A percentile compares a stretch with the other conserved stretches of the same genome.
These are phyloP conservation scores for Salix dunnii DNA, from an alignment of 345 rosid genomes.

Conservation along the genomic window DNA sequence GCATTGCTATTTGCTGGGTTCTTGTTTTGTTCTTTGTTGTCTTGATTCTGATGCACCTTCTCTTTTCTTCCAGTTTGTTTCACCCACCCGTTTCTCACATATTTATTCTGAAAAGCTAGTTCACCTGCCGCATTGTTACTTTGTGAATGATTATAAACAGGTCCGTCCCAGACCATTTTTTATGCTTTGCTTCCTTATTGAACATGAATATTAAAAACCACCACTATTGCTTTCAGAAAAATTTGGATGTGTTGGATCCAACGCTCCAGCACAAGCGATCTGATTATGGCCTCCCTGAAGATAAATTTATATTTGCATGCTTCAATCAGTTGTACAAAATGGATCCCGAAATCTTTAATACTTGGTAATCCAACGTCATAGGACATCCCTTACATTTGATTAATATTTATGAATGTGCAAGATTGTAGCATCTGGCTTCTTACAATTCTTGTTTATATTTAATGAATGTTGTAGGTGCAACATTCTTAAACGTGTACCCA, in stretches of 20 bases:
- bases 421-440: neutral
- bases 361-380: constrained; percentile 51
- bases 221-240: constrained; percentile 57
- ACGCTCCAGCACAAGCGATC: constrained; percentile 70
- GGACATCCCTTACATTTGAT: neutral
- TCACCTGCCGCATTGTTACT: constrained; percentile 96
- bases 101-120: constrained; percentile 96
- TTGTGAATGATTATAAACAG: constrained; percentile 98
- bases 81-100: constrained; percentile 66
- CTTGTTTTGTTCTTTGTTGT: neutral
- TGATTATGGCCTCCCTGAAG: constrained; percentile 92
- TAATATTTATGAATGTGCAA: neutral
- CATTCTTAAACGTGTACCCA: constrained; percentile 92
- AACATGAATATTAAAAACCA: neutral
- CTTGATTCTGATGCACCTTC: constrained; percentile 4
- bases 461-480: constrained; percentile 61
- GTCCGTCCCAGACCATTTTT: constrained; percentile 26
- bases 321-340: constrained; percentile 98
- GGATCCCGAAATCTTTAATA: constrained; percentile 94
- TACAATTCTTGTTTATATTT: neutral
- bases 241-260: constrained; percentile 81
- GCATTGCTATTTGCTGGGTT: neutral
- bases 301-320: constrained; percentile 94
- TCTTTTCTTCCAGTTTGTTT: constrained; percentile 65
- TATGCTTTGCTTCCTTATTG: neutral